A percentile compares a stretch with the other conserved stretches of the same genome.
These are phyloP conservation scores for Penicillium crustosum DNA, from an alignment of 2,329 filamentous ascomycete genomes.

Conservation along the genomic window DNA sequence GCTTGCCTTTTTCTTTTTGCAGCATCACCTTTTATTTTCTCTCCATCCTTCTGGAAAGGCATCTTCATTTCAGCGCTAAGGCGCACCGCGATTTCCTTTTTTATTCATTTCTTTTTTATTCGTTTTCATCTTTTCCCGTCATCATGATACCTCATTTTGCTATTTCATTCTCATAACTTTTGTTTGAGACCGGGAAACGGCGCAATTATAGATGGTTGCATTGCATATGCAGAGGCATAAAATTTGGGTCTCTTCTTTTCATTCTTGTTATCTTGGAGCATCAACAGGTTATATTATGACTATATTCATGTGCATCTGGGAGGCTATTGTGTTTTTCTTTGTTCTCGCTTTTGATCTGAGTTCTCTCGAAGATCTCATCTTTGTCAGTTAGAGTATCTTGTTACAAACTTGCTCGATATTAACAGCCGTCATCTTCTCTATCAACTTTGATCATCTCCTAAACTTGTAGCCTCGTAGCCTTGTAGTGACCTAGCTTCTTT, in stretches of 20 bases:
- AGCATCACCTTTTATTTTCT: constrained; percentile 3
- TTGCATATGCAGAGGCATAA: constrained; percentile 34
- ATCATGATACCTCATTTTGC: constrained; percentile 24
- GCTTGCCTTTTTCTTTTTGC: not conserved
- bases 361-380: not conserved
- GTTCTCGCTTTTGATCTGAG: constrained; percentile 2
- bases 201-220: constrained; percentile 42
- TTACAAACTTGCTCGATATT: constrained; percentile 15
- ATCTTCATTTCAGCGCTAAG: constrained; percentile 8
- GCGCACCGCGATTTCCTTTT: not conserved
- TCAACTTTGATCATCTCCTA: not conserved
- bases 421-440: constrained; percentile 7
- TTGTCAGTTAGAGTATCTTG: constrained; percentile 14
- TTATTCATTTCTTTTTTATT: constrained; percentile 7
- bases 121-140: constrained; percentile 11
- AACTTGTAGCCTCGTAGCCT: not conserved
- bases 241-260: constrained; percentile 21
- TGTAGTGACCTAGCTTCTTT: not conserved
- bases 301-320: constrained; percentile 39
- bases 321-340: constrained; percentile 28
- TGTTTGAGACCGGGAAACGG: constrained; percentile 27
- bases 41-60: constrained; percentile 21
- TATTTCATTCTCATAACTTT: constrained; percentile 16
- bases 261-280: constrained; percentile 28
- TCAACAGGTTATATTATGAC: constrained; percentile 31